These are phyloP conservation scores for Flaveria trinervia DNA, from an alignment of 129 eudicot species.

Conservation along the genomic window DNA sequence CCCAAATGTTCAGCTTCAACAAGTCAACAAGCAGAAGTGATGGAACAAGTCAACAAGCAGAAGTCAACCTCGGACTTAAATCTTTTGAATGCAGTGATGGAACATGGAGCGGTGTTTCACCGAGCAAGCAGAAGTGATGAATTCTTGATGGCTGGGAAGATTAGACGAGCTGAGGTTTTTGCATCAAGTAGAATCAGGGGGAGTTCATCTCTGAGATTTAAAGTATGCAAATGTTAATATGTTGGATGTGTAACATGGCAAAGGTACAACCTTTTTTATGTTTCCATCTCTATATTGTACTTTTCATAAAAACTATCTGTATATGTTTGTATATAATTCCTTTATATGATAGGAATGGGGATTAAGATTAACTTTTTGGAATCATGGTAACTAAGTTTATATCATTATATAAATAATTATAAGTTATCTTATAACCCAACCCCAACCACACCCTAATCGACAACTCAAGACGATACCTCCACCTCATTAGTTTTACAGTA, in stretches of 20 bases:
- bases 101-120: constrained; percentile 42
- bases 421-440: too few species aligned
- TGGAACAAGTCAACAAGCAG: constrained; percentile 31
- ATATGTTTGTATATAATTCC: too few species aligned
- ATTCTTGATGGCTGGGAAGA: constrained; percentile 46
- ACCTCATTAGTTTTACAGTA: too few species aligned
- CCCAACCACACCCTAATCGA: too few species aligned
- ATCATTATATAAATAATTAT: too few species aligned
- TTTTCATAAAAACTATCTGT: too few species aligned
- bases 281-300: too few species aligned
- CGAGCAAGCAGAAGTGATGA: constrained; percentile 89
- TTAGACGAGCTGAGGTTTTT: constrained; percentile 29
- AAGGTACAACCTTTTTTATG: constrained; percentile 39
- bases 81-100: constrained; percentile 55
- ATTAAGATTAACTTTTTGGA: too few species aligned
- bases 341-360: too few species aligned
- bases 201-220: constrained; percentile 55
- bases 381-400: too few species aligned
- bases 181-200: constrained; percentile 74
- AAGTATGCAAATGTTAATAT: constrained; percentile 43
- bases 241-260: constrained; percentile 66
- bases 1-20: constrained; percentile 11
- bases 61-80: too few species aligned
- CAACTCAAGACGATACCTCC: too few species aligned
- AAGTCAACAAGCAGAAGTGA: constrained; percentile 36